Conservation (phyloP, 1,284 basidiomycete genomes). For the Ustilago hordei region DNA sequence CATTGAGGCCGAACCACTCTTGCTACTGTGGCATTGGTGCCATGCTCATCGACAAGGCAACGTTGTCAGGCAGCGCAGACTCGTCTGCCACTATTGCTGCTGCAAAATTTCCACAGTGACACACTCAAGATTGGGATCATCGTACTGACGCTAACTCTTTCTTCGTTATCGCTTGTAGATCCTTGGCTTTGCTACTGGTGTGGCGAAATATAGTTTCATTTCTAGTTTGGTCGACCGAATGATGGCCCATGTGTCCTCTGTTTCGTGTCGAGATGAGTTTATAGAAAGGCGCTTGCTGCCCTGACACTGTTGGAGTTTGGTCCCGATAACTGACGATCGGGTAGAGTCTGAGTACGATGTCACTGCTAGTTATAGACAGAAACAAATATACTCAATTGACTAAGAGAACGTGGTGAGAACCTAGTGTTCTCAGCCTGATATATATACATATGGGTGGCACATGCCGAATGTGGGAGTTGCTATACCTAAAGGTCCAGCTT, state of each 20-base stretch:
- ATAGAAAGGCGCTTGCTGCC: too few species aligned
- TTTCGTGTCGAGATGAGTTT: background rate
- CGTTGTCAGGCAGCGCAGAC: background rate
- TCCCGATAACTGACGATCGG: too few species aligned
- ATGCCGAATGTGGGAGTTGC: too few species aligned
- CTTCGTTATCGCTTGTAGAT: conserved; percentile 1
- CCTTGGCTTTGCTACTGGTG: background rate
- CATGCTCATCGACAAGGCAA: background rate
- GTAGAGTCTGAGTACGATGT: too few species aligned
- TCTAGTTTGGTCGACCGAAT: background rate
- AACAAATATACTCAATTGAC: too few species aligned
- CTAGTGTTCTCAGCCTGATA: too few species aligned
- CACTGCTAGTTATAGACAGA: too few species aligned
- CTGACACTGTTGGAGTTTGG: too few species aligned
- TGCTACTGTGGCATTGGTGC: background rate
- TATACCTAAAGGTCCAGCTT: too few species aligned
- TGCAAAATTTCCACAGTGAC: background rate
- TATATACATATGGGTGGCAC: too few species aligned
- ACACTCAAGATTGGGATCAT: background rate
- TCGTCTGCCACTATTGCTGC: conserved; percentile 9
- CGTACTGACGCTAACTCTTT: conserved; percentile 4
- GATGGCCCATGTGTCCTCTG: background rate
- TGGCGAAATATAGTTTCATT: background rate
- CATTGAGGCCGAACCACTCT: conserved; percentile 4
- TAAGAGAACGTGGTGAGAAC: too few species aligned